Evolutionary conservation across 345 rosid genomes (phyloP).

Genomic region (Triadica sebifera): DNA sequence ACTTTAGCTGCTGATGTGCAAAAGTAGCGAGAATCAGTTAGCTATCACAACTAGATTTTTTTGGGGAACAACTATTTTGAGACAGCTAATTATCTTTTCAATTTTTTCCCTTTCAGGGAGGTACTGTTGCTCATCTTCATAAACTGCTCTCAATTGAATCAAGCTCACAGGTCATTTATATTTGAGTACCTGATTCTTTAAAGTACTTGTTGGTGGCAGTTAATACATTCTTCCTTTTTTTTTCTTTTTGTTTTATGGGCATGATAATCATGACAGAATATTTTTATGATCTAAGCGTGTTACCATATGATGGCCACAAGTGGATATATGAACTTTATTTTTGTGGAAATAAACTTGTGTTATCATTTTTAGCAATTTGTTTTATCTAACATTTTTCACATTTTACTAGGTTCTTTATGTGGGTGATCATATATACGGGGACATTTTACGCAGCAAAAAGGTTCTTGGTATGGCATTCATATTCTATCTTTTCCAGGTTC

Average conservation of each 20-base stretch:
- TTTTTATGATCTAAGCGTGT: not conserved
- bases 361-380: not conserved
- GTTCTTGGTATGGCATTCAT: slow-evolving; percentile 63
- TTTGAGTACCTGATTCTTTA: not conserved
- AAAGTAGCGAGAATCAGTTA: not conserved
- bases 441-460: slow-evolving; percentile 93
- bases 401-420: slow-evolving; percentile 81
- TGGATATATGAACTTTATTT: not conserved
- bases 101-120: slow-evolving; percentile 58
- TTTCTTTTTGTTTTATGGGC: not conserved
- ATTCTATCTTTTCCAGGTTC: not conserved
- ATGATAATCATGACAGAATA: not conserved
- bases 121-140: slow-evolving; percentile 93
- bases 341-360: not conserved
- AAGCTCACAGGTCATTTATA: slow-evolving; percentile 91
- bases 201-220: not conserved
- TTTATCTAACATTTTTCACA: slow-evolving; percentile 8
- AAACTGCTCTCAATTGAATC: slow-evolving; percentile 88
- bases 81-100: slow-evolving; percentile 3
- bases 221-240: too few species aligned
- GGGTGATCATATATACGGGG: slow-evolving; percentile 98
- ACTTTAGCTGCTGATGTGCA: not conserved
- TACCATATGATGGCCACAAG: not conserved
- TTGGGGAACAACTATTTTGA: not conserved
- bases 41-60: not conserved